phyloP scores from a whole-genome alignment of 345 rosid species.

The Pugionium cornutum region DNA sequence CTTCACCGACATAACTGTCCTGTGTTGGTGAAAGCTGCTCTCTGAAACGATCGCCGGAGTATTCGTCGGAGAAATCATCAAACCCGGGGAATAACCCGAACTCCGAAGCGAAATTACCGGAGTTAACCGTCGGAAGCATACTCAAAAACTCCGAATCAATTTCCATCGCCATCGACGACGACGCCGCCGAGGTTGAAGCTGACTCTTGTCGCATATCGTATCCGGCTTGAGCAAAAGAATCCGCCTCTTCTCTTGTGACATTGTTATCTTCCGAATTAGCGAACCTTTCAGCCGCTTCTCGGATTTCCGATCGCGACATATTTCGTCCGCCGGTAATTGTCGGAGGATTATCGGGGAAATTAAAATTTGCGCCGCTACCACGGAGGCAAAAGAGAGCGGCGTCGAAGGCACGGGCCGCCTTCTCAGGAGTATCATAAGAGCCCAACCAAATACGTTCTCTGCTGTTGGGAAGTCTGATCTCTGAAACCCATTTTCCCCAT shows the following conservation, averaged over 20 bases:
- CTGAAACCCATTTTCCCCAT: conserved; percentile 96
- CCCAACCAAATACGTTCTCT: conserved; percentile 91
- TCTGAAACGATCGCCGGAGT: conserved; percentile 35
- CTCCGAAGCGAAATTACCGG: conserved; percentile 42
- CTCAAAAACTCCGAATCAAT: conserved; percentile 42
- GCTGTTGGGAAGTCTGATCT: conserved; percentile 83
- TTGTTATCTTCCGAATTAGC: conserved; percentile 40
- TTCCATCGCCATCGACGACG: conserved; percentile 33
- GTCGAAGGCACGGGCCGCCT: conserved; percentile 89
- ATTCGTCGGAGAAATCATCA: conserved; percentile 49
- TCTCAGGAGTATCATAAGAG: conserved; percentile 68
- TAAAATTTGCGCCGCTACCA: conserved; percentile 60
- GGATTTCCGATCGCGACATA: conserved; percentile 54
- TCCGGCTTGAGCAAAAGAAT: neutral
- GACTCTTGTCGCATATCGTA: conserved; percentile 45
- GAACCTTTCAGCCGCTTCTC: conserved; percentile 59
- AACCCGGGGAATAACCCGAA: conserved; percentile 62
- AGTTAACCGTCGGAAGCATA: conserved; percentile 34
- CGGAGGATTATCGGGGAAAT: conserved; percentile 75
- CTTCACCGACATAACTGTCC: conserved; percentile 41
- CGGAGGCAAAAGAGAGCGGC: conserved; percentile 78
- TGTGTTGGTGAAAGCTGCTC: conserved; percentile 23
- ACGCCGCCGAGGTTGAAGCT: conserved; percentile 41
- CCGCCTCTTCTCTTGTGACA: neutral
- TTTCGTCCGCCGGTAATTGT: conserved; percentile 50